phyloP scores from a whole-genome alignment of 495 filamentous ascomycete species.

The Cercophora newfieldiana region DNA sequence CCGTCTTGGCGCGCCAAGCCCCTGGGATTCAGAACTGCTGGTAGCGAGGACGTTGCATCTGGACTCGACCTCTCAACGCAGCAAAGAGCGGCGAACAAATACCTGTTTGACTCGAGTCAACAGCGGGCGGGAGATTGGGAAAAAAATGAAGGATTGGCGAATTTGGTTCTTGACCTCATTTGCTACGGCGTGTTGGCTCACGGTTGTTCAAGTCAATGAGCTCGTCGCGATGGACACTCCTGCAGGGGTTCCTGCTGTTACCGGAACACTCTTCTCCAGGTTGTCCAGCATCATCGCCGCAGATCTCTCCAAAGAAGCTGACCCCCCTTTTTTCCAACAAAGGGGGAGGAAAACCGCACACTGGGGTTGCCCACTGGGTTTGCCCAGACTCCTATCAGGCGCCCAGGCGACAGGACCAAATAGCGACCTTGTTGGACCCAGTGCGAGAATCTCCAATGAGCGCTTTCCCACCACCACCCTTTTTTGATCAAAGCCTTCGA shows the following conservation, averaged over 20 bases:
- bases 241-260: conserved; percentile 1
- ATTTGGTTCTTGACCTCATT: not conserved
- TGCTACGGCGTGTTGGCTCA: not conserved
- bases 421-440: no score
- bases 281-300: conserved; percentile 12
- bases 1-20: not conserved
- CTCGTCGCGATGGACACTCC: not conserved
- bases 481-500: no score
- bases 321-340: not conserved
- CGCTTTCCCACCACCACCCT: no score
- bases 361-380: no score
- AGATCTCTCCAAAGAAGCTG: conserved; percentile 4
- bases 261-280: conserved; percentile 3
- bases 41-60: not conserved
- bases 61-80: not conserved
- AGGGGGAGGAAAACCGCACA: no score
- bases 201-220: not conserved
- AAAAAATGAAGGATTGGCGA: not conserved
- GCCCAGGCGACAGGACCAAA: no score
- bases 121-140: not conserved
- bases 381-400: no score
- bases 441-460: no score
- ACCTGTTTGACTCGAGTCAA: not conserved
- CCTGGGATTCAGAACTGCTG: not conserved
- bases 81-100: not conserved